Base-by-base conservation (phyloP, 75 land plant genomes). In the Picea sitchensis region DNA sequence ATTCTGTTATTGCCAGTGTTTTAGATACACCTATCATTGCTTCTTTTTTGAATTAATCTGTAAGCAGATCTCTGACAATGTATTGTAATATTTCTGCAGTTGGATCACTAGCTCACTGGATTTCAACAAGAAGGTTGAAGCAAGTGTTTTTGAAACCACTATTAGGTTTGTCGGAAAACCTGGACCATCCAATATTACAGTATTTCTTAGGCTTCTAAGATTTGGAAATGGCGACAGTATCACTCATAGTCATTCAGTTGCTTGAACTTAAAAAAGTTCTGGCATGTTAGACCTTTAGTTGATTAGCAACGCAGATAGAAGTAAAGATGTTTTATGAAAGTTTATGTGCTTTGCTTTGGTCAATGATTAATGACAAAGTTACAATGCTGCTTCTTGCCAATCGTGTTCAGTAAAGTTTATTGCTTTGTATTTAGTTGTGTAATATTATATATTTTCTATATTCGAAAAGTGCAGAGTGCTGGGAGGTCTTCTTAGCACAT, bases 141-240 rank as follows among this genome's bases (percentile, higher is more conserved):
- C 98, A 14, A 95, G 99, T 82, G 98, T 97, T 78, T 97, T 97
- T 82, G 99, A 97, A 88, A 95, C 99, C 77, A 97, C 99, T 73
- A 97, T 97, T 88, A 94, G 99, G 99, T 97, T 80, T 69, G 73
- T 69, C 51, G n/a, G 18, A 36, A 69, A 69, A 6, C 47, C 51
- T 5, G 2, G 14, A 44, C 6, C 73, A 38, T 69, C 13, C 4
- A 31, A 64, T 64, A 31, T 63, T 32, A 64, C 31, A 26, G 12
- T 26, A 67, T 67, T 67, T 67, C 20, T 69, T 18, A 34, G 65
- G 2, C 2, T 69, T 5, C 65, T 62, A 18, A 17, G 5, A 15
- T 4, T 14, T 32, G 6, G 44, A 68, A 36, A 68, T 68, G 72
- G 72, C 15, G 17, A 68, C 47, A 11, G 36, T 17, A 68, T 38